Conservation (phyloP, 2,329 filamentous ascomycete species). For the Biscogniauxia marginata region DNA sequence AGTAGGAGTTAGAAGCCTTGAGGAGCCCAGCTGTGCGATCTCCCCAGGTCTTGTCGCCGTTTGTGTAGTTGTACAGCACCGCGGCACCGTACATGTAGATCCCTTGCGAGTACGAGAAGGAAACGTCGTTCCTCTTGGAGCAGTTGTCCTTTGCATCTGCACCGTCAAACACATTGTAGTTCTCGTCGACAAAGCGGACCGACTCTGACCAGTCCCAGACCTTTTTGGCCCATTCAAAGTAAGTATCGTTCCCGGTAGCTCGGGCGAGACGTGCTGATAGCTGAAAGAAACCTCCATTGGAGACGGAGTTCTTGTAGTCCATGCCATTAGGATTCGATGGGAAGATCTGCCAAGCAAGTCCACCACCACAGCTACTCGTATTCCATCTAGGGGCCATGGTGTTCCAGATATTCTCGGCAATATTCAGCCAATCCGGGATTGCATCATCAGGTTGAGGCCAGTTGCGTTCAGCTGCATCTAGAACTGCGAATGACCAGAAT, state of each 20-base stretch:
- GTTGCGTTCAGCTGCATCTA: constrained; percentile 67
- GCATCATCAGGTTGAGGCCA: constrained; percentile 59
- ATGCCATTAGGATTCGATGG: constrained; percentile 70
- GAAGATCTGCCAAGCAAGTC: constrained; percentile 81
- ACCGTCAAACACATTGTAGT: constrained; percentile 62
- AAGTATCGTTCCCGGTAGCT: constrained; percentile 65
- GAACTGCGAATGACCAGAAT: constrained; percentile 68
- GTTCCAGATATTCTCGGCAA: constrained; percentile 72
- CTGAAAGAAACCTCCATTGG: constrained; percentile 82
- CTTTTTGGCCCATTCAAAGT: constrained; percentile 64
- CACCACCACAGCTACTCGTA: constrained; percentile 63
- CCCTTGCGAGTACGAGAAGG: constrained; percentile 66
- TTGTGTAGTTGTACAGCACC: constrained; percentile 60
- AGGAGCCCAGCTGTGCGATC: constrained; percentile 53
- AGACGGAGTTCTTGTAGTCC: constrained; percentile 79
- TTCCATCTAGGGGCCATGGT: constrained; percentile 71
- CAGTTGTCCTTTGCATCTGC: constrained; percentile 56
- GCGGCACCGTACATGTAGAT: constrained; percentile 66
- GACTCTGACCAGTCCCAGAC: constrained; percentile 64
- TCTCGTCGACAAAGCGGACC: constrained; percentile 55
- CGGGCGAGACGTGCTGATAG: constrained; percentile 73
- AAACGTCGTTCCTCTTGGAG: constrained; percentile 48
- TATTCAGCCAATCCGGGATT: constrained; percentile 62
- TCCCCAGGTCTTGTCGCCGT: constrained; percentile 51
- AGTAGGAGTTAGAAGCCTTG: constrained; percentile 46